Percentiles rank a stretch among this genome's conserved stretches.
Evolutionary conservation across 768 basidiomycete genomes (phyloP).

Genomic region (Trametes maxima): DNA sequence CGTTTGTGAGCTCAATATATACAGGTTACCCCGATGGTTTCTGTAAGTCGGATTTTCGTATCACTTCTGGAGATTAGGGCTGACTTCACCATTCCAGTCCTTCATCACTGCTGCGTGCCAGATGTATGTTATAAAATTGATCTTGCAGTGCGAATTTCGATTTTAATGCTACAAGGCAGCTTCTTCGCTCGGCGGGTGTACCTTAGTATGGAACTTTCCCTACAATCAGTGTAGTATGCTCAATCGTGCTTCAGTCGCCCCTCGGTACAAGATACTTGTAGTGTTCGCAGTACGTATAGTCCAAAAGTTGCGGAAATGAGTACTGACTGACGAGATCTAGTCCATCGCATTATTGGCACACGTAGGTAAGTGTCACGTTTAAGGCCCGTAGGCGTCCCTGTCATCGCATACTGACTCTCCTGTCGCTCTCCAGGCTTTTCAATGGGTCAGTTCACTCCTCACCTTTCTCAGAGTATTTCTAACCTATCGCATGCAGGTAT

Average conservation of each 20-base stretch:
- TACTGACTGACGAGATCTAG: neutral
- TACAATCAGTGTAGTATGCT: no score
- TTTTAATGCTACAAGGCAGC: neutral
- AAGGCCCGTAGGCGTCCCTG: no score
- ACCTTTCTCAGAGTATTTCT: no score
- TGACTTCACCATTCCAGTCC: neutral
- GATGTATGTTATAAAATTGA: neutral
- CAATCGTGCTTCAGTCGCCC: neutral
- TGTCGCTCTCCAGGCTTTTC: no score
- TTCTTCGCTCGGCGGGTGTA: neutral
- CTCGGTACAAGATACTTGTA: neutral
- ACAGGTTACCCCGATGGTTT: no score
- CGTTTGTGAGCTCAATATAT: no score
- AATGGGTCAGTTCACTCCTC: no score
- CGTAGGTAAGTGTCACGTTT: neutral
- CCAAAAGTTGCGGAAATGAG: neutral
- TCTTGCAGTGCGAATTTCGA: neutral
- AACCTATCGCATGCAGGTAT: no score
- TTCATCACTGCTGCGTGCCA: neutral
- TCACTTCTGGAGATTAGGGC: no score
- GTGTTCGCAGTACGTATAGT: neutral
- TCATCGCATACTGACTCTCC: no score
- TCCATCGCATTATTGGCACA: neutral
- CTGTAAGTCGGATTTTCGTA: no score
- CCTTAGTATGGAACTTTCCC: neutral